phyloP scores from a whole-genome alignment of 2,329 filamentous ascomycete genomes.

The Huntiella moniliformis region DNA sequence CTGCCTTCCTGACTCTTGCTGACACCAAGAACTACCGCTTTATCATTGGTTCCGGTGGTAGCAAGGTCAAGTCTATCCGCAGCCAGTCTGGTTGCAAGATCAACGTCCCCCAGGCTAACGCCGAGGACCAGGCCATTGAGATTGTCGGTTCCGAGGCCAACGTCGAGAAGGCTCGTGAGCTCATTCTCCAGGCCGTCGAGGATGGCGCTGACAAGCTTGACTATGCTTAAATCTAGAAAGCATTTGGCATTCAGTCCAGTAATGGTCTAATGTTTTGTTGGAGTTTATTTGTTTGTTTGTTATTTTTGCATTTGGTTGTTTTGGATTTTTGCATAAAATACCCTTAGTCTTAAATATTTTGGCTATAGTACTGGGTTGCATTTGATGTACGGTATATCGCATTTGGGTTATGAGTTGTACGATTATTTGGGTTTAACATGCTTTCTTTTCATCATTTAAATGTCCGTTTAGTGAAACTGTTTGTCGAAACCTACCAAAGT shows the following conservation, averaged over 20 bases:
- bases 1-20: conserved; percentile 74
- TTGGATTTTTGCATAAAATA: no score
- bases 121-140: conserved; percentile 66
- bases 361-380: no score
- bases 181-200: conserved; percentile 70
- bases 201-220: conserved; percentile 27
- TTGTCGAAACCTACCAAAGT: conserved; percentile 15
- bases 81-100: conserved; percentile 87
- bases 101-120: conserved; percentile 72
- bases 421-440: no score
- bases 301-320: no score
- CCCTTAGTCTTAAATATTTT: no score
- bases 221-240: not conserved
- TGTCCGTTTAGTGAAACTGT: conserved; percentile 11
- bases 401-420: no score
- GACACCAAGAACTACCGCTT: conserved; percentile 79
- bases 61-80: conserved; percentile 81
- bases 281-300: not conserved
- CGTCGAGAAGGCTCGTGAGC: conserved; percentile 68
- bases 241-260: not conserved
- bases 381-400: no score
- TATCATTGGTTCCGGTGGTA: conserved; percentile 75
- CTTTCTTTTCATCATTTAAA: not conserved
- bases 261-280: not conserved
- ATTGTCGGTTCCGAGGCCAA: conserved; percentile 63